Evolutionary conservation across 1,284 basidiomycete species (phyloP).

Genomic region (Vanrija pseudolonga): DNA sequence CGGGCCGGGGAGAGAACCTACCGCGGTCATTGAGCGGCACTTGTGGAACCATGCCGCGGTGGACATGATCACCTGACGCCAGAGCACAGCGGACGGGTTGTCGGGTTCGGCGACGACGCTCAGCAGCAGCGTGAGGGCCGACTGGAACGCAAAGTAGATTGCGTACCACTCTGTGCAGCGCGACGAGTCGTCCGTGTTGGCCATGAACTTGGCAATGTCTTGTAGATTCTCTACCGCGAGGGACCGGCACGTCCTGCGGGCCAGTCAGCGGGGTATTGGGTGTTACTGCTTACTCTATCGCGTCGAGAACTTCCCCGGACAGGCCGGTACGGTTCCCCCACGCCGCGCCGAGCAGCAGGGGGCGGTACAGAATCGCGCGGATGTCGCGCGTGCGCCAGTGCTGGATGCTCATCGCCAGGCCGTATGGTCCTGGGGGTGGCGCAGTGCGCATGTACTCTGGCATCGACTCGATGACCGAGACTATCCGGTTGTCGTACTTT

Average conservation of each 20-base stretch:
- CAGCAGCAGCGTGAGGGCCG: constrained; percentile 18
- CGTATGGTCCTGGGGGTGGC: background rate
- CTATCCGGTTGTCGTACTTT: background rate
- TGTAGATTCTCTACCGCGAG: constrained; percentile 19
- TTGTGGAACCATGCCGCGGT: constrained; percentile 14
- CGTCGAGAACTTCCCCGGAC: constrained; percentile 8
- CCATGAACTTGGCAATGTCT: constrained; percentile 15
- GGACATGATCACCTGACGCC: constrained; percentile 3
- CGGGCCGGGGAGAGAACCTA: background rate
- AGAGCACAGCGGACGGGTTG: background rate
- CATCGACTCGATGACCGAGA: background rate
- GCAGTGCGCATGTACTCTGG: constrained; percentile 1
- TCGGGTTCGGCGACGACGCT: constrained; percentile 20
- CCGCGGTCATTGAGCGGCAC: background rate
- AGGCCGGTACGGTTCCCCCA: constrained; percentile 10
- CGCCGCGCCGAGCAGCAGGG: constrained; percentile 24
- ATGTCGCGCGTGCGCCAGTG: constrained; percentile 22
- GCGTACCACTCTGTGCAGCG: constrained; percentile 21
- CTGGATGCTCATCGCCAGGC: constrained; percentile 11
- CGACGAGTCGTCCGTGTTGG: background rate
- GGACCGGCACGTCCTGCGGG: constrained; percentile 8
- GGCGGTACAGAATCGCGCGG: constrained; percentile 23
- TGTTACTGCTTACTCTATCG: constrained; percentile 16
- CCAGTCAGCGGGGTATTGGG: background rate
- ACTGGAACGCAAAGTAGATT: constrained; percentile 24